phyloP scores from a whole-genome alignment of 495 filamentous ascomycete species.

The Penicillium riverlandense region DNA sequence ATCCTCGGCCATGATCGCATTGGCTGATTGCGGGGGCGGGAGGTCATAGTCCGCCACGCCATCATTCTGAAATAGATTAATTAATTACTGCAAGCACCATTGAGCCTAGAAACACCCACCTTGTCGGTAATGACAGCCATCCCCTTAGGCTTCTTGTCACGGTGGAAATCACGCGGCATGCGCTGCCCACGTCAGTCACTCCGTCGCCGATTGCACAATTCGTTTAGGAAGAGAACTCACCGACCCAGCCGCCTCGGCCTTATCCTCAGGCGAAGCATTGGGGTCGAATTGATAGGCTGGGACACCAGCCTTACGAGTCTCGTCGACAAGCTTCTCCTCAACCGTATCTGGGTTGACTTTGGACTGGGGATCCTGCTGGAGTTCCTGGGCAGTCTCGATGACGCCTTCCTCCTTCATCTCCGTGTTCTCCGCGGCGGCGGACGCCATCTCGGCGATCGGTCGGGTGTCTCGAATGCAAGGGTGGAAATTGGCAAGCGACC shows the following conservation, averaged over 20 bases:
- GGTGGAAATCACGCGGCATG: conserved; percentile 56
- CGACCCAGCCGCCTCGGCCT: conserved; percentile 67
- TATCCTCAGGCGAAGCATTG: conserved; percentile 74
- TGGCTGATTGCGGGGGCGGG: conserved; percentile 64
- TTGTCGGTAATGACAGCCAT: conserved; percentile 69
- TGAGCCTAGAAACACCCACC: conserved; percentile 22
- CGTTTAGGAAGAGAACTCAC: conserved; percentile 43
- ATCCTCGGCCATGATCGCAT: conserved; percentile 43
- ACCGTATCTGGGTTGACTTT: conserved; percentile 60
- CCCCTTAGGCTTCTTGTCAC: conserved; percentile 55
- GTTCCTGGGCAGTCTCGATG: conserved; percentile 49
- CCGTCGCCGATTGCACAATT: background rate
- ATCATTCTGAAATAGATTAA: conserved; percentile 45
- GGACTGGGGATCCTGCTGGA: conserved; percentile 60
- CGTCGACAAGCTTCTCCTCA: conserved; percentile 62
- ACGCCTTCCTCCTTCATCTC: conserved; percentile 78
- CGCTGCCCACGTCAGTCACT: conserved; percentile 32
- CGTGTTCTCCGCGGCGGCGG: conserved; percentile 23
- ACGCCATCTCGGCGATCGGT: conserved; percentile 29
- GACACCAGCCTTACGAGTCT: conserved; percentile 68
- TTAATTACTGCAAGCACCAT: too few species aligned
- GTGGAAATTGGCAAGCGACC: conserved; percentile 5
- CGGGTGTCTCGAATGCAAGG: conserved; percentile 8
- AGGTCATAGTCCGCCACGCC: conserved; percentile 70
- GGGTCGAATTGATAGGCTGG: conserved; percentile 83